Evolutionary conservation across 2,329 filamentous ascomycete species (phyloP), one percentile per base, ranked within the genome.

Genomic region (Aspergillus ochraceoroseus): DNA sequence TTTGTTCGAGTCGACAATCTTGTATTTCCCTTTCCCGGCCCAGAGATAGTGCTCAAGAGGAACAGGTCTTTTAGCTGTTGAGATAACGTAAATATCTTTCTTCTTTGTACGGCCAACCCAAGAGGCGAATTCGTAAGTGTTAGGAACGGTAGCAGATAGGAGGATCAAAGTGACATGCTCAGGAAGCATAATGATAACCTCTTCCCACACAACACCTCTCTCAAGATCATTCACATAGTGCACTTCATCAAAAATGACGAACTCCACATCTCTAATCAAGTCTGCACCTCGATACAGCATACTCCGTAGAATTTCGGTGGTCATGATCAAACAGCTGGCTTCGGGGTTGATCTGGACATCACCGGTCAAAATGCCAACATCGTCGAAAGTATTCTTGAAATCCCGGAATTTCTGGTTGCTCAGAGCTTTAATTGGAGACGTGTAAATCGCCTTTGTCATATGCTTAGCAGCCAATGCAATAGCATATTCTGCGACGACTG

Each of bases 401-500:
- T 98, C 92, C 49, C 92, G 80, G 66, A 96, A 98, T 64, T 98
- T 98, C 61, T 98, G 92, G 61, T 98, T 98, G 67, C 92, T 96
- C 42, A 98, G 71, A 2, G 92, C 92, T 64, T 98, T 98, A 71
- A 98, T 98, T 0, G 92, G 92, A 0, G 92, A 96, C 0, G 92
- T 98, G 63, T 98, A 98, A 49, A 98, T 98, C 14, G 92, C 90
- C 64, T 98, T 98, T 6, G 92, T 98, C 90, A 96, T 96, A 62
- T 98, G 92, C 60, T 90, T 94, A n/a, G 87, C 83, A 19, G 92
- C 92, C 43, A 98, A 72, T 5, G 92, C 88, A 62, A 98, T 96
- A 33, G 90, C 92, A 65, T 98, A 98, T 62, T 98, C 92, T 18
- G 92, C 92, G 9, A 98, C 92, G 0, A 96, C 92, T 1, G 92